A percentile compares a stretch with the other conserved stretches of the same genome.
Conservation (phyloP, 2,329 filamentous ascomycete genomes). For the Phaeosphaeria sp. region DNA sequence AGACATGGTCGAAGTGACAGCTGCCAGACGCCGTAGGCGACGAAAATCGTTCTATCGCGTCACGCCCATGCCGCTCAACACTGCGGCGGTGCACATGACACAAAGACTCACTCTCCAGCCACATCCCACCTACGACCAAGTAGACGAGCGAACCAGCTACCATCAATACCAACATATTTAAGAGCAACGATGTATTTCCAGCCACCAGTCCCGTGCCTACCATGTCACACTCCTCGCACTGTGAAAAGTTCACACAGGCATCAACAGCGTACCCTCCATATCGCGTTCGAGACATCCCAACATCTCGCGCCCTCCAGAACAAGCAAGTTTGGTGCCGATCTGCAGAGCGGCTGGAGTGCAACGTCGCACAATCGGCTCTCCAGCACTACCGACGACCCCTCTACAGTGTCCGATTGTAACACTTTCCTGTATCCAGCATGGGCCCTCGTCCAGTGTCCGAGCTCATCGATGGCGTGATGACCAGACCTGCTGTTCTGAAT, state of each 20-base stretch:
- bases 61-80: conserved; percentile 21
- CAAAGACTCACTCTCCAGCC: conserved; percentile 5
- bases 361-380: conserved; percentile 23
- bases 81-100: conserved; percentile 23
- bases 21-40: conserved; percentile 26
- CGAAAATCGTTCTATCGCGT: conserved; percentile 13
- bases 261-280: background rate
- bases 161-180: background rate
- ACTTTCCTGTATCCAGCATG: conserved; percentile 4
- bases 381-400: conserved; percentile 22
- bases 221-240: background rate
- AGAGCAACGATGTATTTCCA: background rate
- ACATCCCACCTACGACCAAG: conserved; percentile 6
- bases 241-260: background rate
- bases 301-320: conserved; percentile 15
- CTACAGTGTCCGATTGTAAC: conserved; percentile 3
- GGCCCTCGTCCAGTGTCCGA: conserved; percentile 1
- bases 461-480: background rate
- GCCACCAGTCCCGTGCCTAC: background rate
- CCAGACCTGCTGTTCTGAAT: background rate
- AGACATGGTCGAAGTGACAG: conserved; percentile 28
- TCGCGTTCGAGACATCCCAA: conserved; percentile 17
- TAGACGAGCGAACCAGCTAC: background rate
- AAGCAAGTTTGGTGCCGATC: conserved; percentile 22
- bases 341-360: conserved; percentile 21